phyloP scores from a whole-genome alignment of 177 flowering plant genomes.

The Telopea speciosissima region DNA sequence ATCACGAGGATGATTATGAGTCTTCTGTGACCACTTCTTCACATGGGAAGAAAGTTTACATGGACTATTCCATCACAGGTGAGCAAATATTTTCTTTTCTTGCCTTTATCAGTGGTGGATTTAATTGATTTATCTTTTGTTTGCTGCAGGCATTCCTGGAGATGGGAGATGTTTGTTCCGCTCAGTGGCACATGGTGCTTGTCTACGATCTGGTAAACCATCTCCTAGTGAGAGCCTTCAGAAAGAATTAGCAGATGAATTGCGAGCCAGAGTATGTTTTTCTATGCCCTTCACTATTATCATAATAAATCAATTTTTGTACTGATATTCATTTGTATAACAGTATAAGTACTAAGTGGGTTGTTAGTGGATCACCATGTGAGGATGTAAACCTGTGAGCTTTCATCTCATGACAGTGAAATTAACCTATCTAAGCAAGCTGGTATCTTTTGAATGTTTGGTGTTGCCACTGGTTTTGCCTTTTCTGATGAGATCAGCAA shows the following conservation, averaged over 20 bases:
- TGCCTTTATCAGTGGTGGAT: not conserved
- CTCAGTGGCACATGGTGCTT: constrained; percentile 91
- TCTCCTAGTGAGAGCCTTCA: constrained; percentile 65
- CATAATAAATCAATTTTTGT: not conserved
- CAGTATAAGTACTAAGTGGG: too few relatives aligned
- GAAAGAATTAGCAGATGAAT: constrained; percentile 77
- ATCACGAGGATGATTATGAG: constrained; percentile 18
- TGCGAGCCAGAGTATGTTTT: constrained; percentile 57
- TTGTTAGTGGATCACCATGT: too few relatives aligned
- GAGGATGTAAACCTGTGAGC: too few relatives aligned
- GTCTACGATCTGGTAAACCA: constrained; percentile 65
- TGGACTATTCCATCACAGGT: constrained; percentile 79
- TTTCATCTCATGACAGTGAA: not conserved
- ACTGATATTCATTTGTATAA: not conserved
- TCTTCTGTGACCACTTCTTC: constrained; percentile 27
- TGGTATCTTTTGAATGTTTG: not conserved
- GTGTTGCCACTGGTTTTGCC: too few relatives aligned
- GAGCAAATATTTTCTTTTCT: constrained; percentile 14
- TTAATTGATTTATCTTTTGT: not conserved
- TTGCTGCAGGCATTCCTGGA: constrained; percentile 77
- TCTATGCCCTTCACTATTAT: not conserved
- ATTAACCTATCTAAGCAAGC: not conserved
- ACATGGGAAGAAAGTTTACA: constrained; percentile 75
- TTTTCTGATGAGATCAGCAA: too few relatives aligned
- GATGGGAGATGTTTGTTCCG: constrained; percentile 98